A percentile compares a stretch with the other conserved stretches of the same genome.
Evolutionary conservation across 257 asterid genomes (phyloP).

Genomic region (Capsicum chinense): DNA sequence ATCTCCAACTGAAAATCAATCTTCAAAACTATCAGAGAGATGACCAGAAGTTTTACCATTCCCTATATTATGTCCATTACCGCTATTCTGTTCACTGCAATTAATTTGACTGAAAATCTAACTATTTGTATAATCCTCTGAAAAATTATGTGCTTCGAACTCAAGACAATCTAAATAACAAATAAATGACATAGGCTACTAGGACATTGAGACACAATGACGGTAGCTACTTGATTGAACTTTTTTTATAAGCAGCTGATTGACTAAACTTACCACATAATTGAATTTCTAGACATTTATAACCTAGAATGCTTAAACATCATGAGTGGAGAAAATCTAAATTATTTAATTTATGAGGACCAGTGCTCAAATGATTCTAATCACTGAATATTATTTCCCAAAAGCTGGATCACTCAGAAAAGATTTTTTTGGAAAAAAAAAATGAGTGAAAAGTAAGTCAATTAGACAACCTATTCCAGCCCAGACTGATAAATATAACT

Average conservation of each 20-base stretch:
- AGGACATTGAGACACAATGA: background rate
- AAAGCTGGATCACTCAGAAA: background rate
- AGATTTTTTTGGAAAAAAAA: background rate
- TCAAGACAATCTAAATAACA: background rate
- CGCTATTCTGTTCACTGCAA: background rate
- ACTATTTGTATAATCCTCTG: background rate
- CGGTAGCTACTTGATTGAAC: background rate
- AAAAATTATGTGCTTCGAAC: background rate
- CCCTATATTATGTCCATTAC: background rate
- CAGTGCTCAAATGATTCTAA: background rate
- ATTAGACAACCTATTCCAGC: slow-evolving; percentile 5
- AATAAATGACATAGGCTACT: background rate
- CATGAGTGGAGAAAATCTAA: background rate
- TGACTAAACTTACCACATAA: background rate
- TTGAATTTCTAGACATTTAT: background rate
- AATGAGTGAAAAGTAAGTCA: background rate
- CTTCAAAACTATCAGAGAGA: background rate
- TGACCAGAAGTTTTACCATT: slow-evolving; percentile 8
- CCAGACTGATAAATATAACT: background rate
- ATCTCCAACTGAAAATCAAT: background rate
- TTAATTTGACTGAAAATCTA: background rate
- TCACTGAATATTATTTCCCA: slow-evolving; percentile 8
- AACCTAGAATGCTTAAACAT: background rate
- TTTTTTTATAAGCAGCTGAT: background rate
- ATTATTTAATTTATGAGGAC: background rate